Evolutionary conservation across 2,329 filamentous ascomycete genomes (phyloP).

Genomic region (Colletotrichum zoysiae): DNA sequence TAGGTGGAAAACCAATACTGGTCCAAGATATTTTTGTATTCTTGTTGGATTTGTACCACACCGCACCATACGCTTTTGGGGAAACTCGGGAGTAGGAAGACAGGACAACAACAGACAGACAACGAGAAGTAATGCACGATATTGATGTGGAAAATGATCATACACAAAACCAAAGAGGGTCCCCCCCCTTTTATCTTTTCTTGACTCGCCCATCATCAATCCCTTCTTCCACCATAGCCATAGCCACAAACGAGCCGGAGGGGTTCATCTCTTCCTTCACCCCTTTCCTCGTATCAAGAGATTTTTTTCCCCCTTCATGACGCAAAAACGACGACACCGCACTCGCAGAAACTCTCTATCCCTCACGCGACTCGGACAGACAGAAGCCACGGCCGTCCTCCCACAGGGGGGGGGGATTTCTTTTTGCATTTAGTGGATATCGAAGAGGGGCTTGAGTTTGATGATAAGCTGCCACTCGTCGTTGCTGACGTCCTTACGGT

Average conservation of each 20-base stretch:
- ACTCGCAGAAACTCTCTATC: neutral
- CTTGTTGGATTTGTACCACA: neutral
- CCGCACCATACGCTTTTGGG: conserved; percentile 12
- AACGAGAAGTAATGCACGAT: conserved; percentile 5
- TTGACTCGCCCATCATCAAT: conserved; percentile 10
- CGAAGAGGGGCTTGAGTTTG: conserved; percentile 95
- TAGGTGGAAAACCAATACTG: neutral
- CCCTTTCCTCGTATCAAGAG: neutral
- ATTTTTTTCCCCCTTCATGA: neutral
- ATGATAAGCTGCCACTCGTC: conserved; percentile 97
- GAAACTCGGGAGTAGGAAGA: neutral
- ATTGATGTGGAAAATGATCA: neutral
- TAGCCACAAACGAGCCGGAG: neutral
- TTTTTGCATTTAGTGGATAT: conserved; percentile 72
- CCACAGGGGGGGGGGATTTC: neutral
- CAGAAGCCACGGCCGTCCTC: too few relatives aligned
- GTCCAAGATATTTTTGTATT: neutral
- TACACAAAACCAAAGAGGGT: conserved; percentile 22
- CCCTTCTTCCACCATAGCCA: neutral
- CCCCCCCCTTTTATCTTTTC: conserved; percentile 10
- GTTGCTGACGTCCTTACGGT: conserved; percentile 85
- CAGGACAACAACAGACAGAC: neutral
- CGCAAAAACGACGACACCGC: neutral
- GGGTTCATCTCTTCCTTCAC: neutral
- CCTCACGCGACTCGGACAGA: neutral